Base-by-base conservation (phyloP, 352 stramenopile genomes). In the Blastocystis sp. region DNA sequence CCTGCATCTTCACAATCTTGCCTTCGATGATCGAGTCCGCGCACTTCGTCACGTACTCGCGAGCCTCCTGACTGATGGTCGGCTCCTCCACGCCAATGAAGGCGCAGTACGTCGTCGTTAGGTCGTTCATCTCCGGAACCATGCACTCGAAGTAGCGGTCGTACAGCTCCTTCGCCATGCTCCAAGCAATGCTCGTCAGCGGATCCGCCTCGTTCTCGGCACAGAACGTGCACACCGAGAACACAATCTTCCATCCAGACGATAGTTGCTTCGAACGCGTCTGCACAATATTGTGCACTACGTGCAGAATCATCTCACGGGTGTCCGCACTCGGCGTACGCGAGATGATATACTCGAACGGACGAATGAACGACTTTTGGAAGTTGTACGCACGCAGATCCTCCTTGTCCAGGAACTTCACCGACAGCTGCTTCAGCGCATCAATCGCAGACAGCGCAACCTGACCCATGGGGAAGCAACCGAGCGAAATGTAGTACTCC, bases 361-460 rank as follows among this genome's bases (percentile, higher is more conserved):
- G 96, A 57, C 93, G 92, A 38, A 99, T 91, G 88, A 99, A 99
- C 38, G 98, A 88, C 14, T 95, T 89, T 89, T 99, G 97, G 87
- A 99, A 99, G 89, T 98, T 97, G 87, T 98, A 99, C 84, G 97
- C 94, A 56, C 93, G 93, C 9, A 98, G 91, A 87, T 99, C 97
- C 32, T 96, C 92, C 84, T 97, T 97, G 87, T 98, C 94, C 0
- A 99, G 89, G 88, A 99, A 99, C 88, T 99, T 98, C 88, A 98
- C 95, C 79, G 95, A 98, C n/a, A 99, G 90, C 89, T 99, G 97
- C 48, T 96, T 95, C 27, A 99, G 90, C 27, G 95, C 97, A 89
- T 99, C 97, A 61, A 99, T 97, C 0, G 96, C 95, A 87, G 97
- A 99, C 91, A 98, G 97, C 57, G 94, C 96, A 29, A 99, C 92